phyloP scores from a whole-genome alignment of 306 rosid species.

The Cucurbita maxima region DNA sequence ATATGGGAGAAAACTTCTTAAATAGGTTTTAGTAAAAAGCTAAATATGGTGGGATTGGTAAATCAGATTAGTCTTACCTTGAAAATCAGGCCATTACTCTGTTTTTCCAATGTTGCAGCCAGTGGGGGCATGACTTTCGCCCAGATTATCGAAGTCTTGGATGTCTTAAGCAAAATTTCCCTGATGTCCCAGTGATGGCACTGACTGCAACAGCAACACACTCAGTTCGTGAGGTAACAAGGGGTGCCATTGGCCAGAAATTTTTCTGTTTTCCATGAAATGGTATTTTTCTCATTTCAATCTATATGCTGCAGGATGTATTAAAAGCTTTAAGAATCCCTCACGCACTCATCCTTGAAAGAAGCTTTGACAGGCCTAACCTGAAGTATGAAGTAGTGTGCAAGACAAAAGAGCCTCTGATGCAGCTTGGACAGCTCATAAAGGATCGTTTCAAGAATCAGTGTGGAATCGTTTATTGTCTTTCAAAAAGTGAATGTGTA shows the following conservation, averaged over 20 bases:
- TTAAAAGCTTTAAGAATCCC: constrained; percentile 71
- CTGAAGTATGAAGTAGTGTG: constrained; percentile 76
- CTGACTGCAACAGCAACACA: constrained; percentile 96
- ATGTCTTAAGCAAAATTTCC: constrained; percentile 72
- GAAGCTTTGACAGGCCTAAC: constrained; percentile 94
- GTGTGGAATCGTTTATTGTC: constrained; percentile 85
- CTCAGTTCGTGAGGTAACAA: constrained; percentile 60
- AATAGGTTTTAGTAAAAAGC: neutral
- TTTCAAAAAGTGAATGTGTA: constrained; percentile 81
- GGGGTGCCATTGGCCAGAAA: neutral
- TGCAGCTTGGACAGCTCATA: constrained; percentile 59
- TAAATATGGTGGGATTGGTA: neutral
- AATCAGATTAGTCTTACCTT: neutral
- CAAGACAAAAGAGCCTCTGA: constrained; percentile 65
- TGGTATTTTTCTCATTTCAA: neutral
- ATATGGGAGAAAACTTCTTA: neutral
- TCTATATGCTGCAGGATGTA: constrained; percentile 53
- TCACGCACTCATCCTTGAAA: constrained; percentile 73
- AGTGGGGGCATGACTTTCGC: constrained; percentile 99
- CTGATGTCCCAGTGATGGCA: constrained; percentile 81
- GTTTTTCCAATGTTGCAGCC: constrained; percentile 33
- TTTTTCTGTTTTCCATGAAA: neutral
- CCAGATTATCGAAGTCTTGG: constrained; percentile 87
- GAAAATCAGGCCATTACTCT: neutral
- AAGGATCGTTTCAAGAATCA: constrained; percentile 52